Base-by-base conservation (phyloP, 768 basidiomycete species). In the Obba rivulosa region DNA sequence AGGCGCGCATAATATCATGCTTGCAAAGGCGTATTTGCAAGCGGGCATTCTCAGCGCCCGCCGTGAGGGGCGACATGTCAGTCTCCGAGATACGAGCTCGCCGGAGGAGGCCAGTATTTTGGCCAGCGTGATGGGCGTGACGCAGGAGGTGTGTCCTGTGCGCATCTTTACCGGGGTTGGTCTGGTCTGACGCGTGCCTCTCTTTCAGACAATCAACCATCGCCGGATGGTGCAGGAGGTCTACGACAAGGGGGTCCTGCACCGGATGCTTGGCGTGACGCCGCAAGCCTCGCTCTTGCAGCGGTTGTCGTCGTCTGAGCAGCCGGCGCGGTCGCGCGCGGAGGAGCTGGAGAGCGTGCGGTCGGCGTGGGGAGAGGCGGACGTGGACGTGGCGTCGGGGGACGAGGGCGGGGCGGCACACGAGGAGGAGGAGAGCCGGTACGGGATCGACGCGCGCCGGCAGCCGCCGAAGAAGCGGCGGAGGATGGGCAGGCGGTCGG, bases 1-100 rank as follows among this genome's bases (percentile, higher is more conserved):
- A 0, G 94, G 94, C 2, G 95, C 87, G 14, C 74, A 77, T 62
- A 75, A 72, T 22, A 87, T 89, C 36, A 72, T 99, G 62, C 83
- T 84, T n/a, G 76, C 87, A 0, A 78, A 83, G 1, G 76, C 89
- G 28, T 89, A 80, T 57, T 53, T 78, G 52, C 76, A 78, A 18
- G 83, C 83, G 13, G 78, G 80, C 8, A 75, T 85, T 39, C 67
- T 92, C 36, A 72, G 67, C 40, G 72, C 87, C 11, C 73, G 79
- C 13, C 74, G 71, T 22, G 66, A 73, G 35, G 78, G 82, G 2
- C 74, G 72, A 3, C 69, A 74, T 7, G 61, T 76, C 28, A 67
- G 63, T 23, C 65, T 87, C 31, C 65, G 70, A 1, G 60, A 71
- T 42, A 61, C 63, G 13, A 67, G 72, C 36, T 71, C 78, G 21